Evolutionary conservation across 768 basidiomycete genomes (phyloP).

Genomic region (Chalciporus pseudorubinellus): DNA sequence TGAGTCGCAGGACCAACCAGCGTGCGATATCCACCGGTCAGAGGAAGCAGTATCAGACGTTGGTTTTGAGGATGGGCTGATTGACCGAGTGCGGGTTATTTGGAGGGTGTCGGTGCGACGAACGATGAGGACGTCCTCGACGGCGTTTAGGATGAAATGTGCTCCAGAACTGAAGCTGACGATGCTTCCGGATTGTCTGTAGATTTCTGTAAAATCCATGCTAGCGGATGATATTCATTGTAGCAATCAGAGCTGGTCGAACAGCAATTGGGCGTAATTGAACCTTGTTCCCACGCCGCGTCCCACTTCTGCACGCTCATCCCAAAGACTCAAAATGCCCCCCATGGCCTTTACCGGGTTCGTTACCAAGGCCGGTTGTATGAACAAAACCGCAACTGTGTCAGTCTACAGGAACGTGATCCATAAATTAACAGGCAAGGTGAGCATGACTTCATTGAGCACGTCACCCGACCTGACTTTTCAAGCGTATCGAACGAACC

Average conservation of each 20-base stretch:
- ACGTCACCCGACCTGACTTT: background rate
- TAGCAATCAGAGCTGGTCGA: background rate
- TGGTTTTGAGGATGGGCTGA: conserved; percentile 53
- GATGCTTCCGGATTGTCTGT: conserved; percentile 67
- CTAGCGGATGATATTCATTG: background rate
- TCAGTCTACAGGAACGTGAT: conserved; percentile 71
- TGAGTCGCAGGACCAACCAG: conserved; percentile 86
- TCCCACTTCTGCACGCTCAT: background rate
- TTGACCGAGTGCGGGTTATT: conserved; percentile 76
- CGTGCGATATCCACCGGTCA: conserved; percentile 60
- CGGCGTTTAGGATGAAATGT: conserved; percentile 80
- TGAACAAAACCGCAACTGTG: conserved; percentile 84
- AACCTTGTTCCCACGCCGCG: background rate
- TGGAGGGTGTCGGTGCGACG: conserved; percentile 82
- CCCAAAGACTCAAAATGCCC: conserved; percentile 49
- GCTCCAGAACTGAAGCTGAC: conserved; percentile 84
- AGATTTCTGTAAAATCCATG: conserved; percentile 89
- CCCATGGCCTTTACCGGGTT: conserved; percentile 73
- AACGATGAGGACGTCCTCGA: conserved; percentile 77
- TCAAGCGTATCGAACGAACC: conserved; percentile 66
- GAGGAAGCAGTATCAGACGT: conserved; percentile 17
- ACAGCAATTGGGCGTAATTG: too few relatives aligned
- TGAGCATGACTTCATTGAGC: conserved; percentile 30
- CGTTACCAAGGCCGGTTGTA: conserved; percentile 78
- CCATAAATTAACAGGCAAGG: conserved; percentile 79